These are phyloP conservation scores for Strigomonas culicis DNA, from an alignment of 208 protist genomes.

Conservation along the genomic window DNA sequence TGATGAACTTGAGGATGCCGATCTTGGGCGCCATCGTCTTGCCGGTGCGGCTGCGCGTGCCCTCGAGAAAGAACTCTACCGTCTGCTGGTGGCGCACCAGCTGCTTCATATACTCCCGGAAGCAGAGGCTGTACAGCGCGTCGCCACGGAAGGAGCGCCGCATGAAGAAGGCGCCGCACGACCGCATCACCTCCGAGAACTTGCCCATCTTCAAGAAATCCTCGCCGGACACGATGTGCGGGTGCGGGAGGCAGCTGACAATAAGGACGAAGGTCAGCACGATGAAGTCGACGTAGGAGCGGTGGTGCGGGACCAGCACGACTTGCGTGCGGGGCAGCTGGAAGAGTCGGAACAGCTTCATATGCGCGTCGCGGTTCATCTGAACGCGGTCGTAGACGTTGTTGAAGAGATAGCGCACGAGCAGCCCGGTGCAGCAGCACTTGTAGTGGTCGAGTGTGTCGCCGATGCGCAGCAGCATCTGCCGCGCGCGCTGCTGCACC, in stretches of 20 bases:
- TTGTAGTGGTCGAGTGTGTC: constrained; percentile 36
- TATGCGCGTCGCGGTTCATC: constrained; percentile 56
- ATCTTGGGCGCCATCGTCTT: constrained; percentile 87
- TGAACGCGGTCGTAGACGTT: constrained; percentile 64
- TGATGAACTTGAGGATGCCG: constrained; percentile 89
- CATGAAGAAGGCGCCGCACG: constrained; percentile 92
- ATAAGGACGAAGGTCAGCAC: constrained; percentile 79
- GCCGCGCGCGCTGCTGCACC: constrained; percentile 42
- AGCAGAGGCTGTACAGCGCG: constrained; percentile 71
- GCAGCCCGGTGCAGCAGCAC: not conserved
- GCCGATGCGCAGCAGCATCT: constrained; percentile 70
- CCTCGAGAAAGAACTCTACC: constrained; percentile 92
- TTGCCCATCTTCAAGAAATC: constrained; percentile 79
- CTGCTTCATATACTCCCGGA: constrained; percentile 80
- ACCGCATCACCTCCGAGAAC: constrained; percentile 69
- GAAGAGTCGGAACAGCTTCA: constrained; percentile 41
- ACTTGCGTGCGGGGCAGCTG: constrained; percentile 45
- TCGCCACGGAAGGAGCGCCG: constrained; percentile 78
- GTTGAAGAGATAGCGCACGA: constrained; percentile 29
- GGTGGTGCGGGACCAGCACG: constrained; percentile 77
- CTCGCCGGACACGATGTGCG: constrained; percentile 87
- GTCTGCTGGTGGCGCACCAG: constrained; percentile 47
- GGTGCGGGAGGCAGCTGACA: constrained; percentile 51
- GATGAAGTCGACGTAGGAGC: constrained; percentile 90
- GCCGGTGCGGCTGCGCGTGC: constrained; percentile 77